These are phyloP conservation scores for Pneumocystis murina DNA, from an alignment of 1,139 yeast genomes.

Conservation along the genomic window DNA sequence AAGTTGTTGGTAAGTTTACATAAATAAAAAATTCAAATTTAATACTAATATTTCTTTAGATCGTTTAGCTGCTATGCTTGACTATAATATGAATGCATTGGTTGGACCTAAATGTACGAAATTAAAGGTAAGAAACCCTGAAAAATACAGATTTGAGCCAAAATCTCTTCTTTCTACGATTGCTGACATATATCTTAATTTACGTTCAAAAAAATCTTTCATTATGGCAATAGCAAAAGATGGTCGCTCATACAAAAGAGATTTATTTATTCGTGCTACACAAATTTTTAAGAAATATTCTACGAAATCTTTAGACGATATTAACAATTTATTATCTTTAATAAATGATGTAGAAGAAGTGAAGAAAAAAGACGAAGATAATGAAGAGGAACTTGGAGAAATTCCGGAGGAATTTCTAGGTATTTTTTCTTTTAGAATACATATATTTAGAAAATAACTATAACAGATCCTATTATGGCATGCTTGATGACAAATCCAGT, in stretches of 20 bases:
- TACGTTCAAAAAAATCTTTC: slow-evolving; percentile 50
- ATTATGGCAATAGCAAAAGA: slow-evolving; percentile 74
- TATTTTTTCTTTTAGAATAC: neutral
- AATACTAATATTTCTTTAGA: slow-evolving; percentile 18
- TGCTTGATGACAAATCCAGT: slow-evolving; percentile 95
- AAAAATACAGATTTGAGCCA: slow-evolving; percentile 72
- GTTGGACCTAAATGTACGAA: slow-evolving; percentile 93
- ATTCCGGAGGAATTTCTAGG: slow-evolving; percentile 80
- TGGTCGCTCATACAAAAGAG: slow-evolving; percentile 64
- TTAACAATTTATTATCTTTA: slow-evolving; percentile 39
- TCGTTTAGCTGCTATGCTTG: slow-evolving; percentile 86
- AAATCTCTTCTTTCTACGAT: slow-evolving; percentile 52
- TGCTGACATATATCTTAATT: slow-evolving; percentile 60
- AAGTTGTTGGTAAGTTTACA: slow-evolving; percentile 46
- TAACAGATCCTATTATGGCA: slow-evolving; percentile 76
- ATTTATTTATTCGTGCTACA: slow-evolving; percentile 55
- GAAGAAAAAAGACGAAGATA: slow-evolving; percentile 28
- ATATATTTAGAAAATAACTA: neutral
- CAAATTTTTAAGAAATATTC: slow-evolving; percentile 44
- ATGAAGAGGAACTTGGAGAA: slow-evolving; percentile 72
- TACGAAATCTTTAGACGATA: slow-evolving; percentile 39
- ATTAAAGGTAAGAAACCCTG: slow-evolving; percentile 72
- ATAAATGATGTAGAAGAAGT: slow-evolving; percentile 49
- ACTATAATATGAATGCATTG: slow-evolving; percentile 73
- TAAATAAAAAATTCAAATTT: neutral